phyloP scores from a whole-genome alignment of 2,329 filamentous ascomycete genomes.

The Aureobasidium vineae region DNA sequence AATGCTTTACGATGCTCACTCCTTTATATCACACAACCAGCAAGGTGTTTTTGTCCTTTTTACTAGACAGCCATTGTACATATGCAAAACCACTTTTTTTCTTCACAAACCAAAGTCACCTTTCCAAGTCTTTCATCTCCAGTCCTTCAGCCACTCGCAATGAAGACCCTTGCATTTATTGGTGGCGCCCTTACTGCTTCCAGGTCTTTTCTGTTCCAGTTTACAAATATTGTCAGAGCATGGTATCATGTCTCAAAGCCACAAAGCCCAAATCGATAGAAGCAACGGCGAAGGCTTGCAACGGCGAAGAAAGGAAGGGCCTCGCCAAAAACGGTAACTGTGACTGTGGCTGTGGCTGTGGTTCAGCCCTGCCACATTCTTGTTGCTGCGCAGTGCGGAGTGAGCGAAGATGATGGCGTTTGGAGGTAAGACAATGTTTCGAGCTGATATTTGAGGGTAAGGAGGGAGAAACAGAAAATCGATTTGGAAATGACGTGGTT shows the following conservation, averaged over 20 bases:
- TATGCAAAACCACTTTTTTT: not conserved
- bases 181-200: not conserved
- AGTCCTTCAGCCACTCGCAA: not conserved
- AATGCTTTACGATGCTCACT: slow-evolving; percentile 4
- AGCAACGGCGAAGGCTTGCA: slow-evolving; percentile 3
- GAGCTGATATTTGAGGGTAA: not conserved
- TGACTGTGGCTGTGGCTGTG: too few species aligned
- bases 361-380: not conserved
- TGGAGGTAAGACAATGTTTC: not conserved
- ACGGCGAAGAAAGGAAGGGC: not conserved
- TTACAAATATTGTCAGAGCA: not conserved
- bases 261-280: not conserved
- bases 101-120: not conserved
- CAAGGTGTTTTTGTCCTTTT: not conserved
- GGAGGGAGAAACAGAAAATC: too few species aligned
- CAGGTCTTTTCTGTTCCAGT: not conserved
- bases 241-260: not conserved
- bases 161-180: not conserved
- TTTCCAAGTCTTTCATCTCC: not conserved
- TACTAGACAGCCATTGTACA: not conserved
- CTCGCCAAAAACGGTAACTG: too few species aligned
- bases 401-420: not conserved
- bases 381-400: not conserved
- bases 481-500: too few species aligned
- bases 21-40: not conserved